Evolutionary conservation across 2,329 filamentous ascomycete species (phyloP).

Genomic region (Beauveria bassiana): DNA sequence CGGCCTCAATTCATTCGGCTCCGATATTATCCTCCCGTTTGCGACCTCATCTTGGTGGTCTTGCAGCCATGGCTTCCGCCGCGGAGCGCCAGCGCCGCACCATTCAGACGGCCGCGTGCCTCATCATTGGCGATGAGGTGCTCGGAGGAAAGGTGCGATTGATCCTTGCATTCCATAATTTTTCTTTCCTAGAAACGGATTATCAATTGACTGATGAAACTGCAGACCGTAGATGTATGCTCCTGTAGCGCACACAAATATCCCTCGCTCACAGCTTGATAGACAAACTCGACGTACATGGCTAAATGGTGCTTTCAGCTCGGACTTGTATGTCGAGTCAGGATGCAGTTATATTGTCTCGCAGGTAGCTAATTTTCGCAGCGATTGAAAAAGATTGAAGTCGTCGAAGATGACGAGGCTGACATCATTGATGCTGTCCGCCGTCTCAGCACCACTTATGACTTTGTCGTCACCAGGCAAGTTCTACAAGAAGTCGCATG

Average conservation of each 20-base stretch:
- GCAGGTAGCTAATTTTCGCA: conserved; percentile 20
- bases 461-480: conserved; percentile 82
- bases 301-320: conserved; percentile 46
- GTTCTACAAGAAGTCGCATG: conserved; percentile 4
- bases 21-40: conserved; percentile 2
- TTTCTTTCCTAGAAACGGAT: not conserved
- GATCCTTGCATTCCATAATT: not conserved
- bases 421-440: conserved; percentile 84
- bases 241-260: conserved; percentile 2
- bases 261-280: conserved; percentile 15
- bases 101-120: conserved; percentile 82
- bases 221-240: conserved; percentile 33
- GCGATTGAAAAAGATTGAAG: conserved; percentile 78
- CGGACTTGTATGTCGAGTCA: conserved; percentile 7
- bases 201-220: not conserved
- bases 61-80: conserved; percentile 36
- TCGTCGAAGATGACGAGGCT: conserved; percentile 83
- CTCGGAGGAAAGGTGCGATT: conserved; percentile 72
- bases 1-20: conserved; percentile 24
- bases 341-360: not conserved
- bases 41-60: conserved; percentile 15
- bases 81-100: conserved; percentile 52
- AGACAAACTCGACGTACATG: conserved; percentile 59
- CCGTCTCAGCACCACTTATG: conserved; percentile 83
- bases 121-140: conserved; percentile 97